Conservation (phyloP, 176 grass and related monocot species). For the Thinopyrum elongatum region DNA sequence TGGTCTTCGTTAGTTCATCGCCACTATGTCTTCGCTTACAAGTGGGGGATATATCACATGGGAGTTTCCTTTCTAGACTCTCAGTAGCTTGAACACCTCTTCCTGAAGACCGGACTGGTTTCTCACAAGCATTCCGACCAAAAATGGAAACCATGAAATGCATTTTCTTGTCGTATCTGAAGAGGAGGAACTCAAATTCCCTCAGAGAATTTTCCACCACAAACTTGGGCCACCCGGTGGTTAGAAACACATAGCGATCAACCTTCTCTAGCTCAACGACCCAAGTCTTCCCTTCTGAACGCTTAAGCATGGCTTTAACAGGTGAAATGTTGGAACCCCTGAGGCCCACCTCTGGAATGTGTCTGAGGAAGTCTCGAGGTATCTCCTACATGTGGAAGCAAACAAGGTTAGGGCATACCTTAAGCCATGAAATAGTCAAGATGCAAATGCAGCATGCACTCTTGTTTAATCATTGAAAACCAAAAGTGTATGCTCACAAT, state of each 20-base stretch:
- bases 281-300: constrained; percentile 47
- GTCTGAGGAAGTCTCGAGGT: constrained; percentile 40
- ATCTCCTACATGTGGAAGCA: constrained; percentile 45
- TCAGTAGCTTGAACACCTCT: neutral
- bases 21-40: neutral
- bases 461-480: neutral
- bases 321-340: neutral
- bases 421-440: neutral
- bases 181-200: constrained; percentile 70
- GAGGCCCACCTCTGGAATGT: constrained; percentile 24
- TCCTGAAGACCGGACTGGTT: constrained; percentile 28
- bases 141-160: constrained; percentile 62
- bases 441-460: constrained; percentile 15
- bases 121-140: constrained; percentile 61
- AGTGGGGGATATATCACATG: constrained; percentile 1
- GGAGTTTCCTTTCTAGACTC: neutral
- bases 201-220: constrained; percentile 55
- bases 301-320: constrained; percentile 28
- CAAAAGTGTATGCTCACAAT: neutral
- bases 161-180: constrained; percentile 47
- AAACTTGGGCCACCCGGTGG: constrained; percentile 66
- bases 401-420: neutral
- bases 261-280: constrained; percentile 34
- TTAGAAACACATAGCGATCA: constrained; percentile 36
- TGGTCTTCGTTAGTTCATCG: neutral